These are phyloP conservation scores for Acacia pycnantha DNA, from an alignment of 331 rosid species.

Conservation along the genomic window DNA sequence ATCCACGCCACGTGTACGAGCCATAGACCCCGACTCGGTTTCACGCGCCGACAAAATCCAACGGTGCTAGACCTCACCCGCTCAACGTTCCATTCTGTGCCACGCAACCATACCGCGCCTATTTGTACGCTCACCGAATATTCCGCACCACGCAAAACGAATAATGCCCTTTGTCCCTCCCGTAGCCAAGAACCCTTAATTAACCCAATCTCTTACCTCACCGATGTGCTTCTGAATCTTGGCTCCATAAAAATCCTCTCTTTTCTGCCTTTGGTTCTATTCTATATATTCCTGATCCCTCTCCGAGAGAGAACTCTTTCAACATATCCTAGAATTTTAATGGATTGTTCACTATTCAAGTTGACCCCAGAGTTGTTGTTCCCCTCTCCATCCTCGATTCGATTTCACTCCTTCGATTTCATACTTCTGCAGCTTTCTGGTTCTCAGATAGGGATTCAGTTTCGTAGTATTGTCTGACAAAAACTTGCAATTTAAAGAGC, in stretches of 20 bases:
- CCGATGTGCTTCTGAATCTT: not conserved
- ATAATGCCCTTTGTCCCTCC: conserved; percentile 3
- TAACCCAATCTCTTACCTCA: not conserved
- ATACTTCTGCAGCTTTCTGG: conserved; percentile 33
- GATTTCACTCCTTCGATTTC: conserved; percentile 38
- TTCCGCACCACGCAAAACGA: conserved; percentile 44
- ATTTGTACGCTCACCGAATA: conserved; percentile 40
- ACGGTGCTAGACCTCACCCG: not conserved
- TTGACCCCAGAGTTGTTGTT: conserved; percentile 22
- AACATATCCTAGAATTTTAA: conserved; percentile 31
- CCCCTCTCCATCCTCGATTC: conserved; percentile 31
- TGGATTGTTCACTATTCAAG: conserved; percentile 51
- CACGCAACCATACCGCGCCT: conserved; percentile 31
- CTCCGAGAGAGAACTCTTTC: not conserved
- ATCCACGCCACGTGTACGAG: conserved; percentile 12
- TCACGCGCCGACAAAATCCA: not conserved
- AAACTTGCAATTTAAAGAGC: not conserved
- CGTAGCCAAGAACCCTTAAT: not conserved
- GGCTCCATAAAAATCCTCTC: not conserved
- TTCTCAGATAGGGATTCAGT: conserved; percentile 39
- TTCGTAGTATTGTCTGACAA: conserved; percentile 44
- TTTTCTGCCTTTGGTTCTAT: not conserved
- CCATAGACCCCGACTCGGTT: not conserved
- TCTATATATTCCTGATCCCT: conserved; percentile 2
- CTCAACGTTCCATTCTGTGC: not conserved